phyloP scores from a whole-genome alignment of 257 asterid genomes.

The Solanum okadae region DNA sequence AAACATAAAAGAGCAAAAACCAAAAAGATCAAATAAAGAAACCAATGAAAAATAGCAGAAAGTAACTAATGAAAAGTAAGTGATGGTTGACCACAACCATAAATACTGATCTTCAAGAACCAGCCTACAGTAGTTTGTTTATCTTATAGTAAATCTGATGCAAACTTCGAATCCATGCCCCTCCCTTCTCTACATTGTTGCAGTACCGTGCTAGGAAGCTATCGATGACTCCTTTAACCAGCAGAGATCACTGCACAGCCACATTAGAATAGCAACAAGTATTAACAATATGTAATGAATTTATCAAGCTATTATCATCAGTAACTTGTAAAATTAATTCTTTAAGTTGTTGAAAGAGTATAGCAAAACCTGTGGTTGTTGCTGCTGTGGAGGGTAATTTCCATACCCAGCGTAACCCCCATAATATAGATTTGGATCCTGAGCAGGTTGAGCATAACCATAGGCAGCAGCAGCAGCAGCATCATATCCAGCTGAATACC shows the following conservation, averaged over 20 bases:
- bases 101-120: background rate
- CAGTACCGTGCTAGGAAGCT: background rate
- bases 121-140: background rate
- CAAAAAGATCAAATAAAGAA: background rate
- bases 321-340: background rate
- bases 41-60: background rate
- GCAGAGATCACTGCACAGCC: background rate
- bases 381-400: constrained; percentile 34
- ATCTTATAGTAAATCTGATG: background rate
- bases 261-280: background rate
- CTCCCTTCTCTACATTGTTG: background rate
- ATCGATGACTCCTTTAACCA: background rate
- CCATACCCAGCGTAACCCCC: constrained; percentile 41
- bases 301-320: background rate
- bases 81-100: background rate
- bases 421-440: constrained; percentile 37
- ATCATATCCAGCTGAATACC: constrained; percentile 40
- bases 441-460: constrained; percentile 37
- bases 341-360: background rate
- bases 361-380: constrained; percentile 43
- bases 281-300: background rate
- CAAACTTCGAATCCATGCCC: background rate
- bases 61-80: background rate
- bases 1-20: background rate
- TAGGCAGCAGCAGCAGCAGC: constrained; percentile 1